phyloP scores from a whole-genome alignment of 495 filamentous ascomycete species.

The Physcia stellaris region DNA sequence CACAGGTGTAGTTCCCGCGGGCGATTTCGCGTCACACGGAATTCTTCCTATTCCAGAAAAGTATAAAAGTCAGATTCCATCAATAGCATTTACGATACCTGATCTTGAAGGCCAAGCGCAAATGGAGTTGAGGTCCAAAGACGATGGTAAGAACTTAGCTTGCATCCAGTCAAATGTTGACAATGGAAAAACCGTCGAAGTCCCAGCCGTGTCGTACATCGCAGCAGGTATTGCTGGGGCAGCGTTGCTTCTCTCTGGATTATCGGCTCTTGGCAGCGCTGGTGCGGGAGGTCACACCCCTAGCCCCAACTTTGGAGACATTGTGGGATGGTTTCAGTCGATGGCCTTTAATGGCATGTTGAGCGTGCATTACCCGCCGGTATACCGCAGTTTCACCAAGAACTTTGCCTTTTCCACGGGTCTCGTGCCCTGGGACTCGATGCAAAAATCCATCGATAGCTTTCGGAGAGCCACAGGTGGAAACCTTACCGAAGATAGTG shows the following conservation, averaged over 20 bases:
- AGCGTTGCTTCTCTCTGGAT: constrained; percentile 59
- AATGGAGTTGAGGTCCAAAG: constrained; percentile 52
- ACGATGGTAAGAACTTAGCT: constrained; percentile 49
- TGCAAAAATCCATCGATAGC: constrained; percentile 75
- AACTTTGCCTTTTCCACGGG: constrained; percentile 93
- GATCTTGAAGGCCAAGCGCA: constrained; percentile 83
- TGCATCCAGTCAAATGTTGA: constrained; percentile 71
- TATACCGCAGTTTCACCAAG: constrained; percentile 77
- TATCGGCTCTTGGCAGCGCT: constrained; percentile 55
- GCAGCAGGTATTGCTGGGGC: constrained; percentile 81
- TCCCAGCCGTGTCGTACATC: constrained; percentile 69
- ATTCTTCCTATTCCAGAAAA: constrained; percentile 50
- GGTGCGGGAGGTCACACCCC: constrained; percentile 50
- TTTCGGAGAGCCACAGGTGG: constrained; percentile 75
- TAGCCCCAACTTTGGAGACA: constrained; percentile 76
- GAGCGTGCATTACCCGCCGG: constrained; percentile 69
- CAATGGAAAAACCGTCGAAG: constrained; percentile 70
- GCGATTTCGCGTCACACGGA: constrained; percentile 60
- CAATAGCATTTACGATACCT: constrained; percentile 82
- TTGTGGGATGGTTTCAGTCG: constrained; percentile 82
- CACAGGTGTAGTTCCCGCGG: constrained; percentile 46
- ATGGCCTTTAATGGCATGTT: constrained; percentile 95
- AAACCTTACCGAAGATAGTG: constrained; percentile 67
- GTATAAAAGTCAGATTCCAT: constrained; percentile 64
- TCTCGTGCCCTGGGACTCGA: constrained; percentile 62